phyloP scores from a whole-genome alignment of 2,329 filamentous ascomycete genomes.

The Arachnomyces sp. region DNA sequence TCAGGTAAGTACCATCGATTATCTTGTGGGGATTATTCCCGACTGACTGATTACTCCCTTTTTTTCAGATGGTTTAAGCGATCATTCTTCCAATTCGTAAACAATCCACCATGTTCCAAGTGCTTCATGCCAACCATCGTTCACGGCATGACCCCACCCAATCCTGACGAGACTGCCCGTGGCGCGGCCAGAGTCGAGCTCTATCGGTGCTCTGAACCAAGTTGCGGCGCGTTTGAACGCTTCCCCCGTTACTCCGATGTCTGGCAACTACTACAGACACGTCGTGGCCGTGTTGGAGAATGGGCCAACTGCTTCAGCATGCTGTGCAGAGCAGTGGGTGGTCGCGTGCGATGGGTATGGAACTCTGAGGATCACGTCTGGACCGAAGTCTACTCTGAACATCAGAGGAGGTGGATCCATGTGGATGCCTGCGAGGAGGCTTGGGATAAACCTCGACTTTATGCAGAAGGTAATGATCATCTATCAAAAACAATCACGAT shows the following conservation, averaged over 20 bases:
- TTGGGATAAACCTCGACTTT: constrained; percentile 89
- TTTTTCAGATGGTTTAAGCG: constrained; percentile 78
- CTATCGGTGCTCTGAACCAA: constrained; percentile 71
- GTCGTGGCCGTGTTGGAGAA: constrained; percentile 80
- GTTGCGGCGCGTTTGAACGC: constrained; percentile 71
- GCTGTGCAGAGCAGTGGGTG: constrained; percentile 88
- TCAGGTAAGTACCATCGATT: constrained; percentile 53
- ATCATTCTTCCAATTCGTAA: constrained; percentile 92
- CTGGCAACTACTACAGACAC: constrained; percentile 80
- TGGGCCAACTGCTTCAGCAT: constrained; percentile 99
- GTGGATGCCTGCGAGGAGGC: constrained; percentile 90
- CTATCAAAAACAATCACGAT: constrained; percentile 7
- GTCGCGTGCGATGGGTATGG: constrained; percentile 94
- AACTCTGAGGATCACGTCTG: constrained; percentile 95
- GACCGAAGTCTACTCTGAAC: constrained; percentile 94
- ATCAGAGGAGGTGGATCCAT: constrained; percentile 91
- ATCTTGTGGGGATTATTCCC: constrained; percentile 8
- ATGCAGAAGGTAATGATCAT: constrained; percentile 63
- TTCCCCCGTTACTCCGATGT: constrained; percentile 95
- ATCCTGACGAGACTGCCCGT: constrained; percentile 79
- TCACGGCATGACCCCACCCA: constrained; percentile 73
- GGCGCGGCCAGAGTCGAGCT: constrained; percentile 82
- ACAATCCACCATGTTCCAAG: constrained; percentile 78
- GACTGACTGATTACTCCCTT: constrained; percentile 8
- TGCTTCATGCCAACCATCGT: constrained; percentile 78